phyloP scores from a whole-genome alignment of 208 protist genomes.

The Balamuthia mandrillaris region DNA sequence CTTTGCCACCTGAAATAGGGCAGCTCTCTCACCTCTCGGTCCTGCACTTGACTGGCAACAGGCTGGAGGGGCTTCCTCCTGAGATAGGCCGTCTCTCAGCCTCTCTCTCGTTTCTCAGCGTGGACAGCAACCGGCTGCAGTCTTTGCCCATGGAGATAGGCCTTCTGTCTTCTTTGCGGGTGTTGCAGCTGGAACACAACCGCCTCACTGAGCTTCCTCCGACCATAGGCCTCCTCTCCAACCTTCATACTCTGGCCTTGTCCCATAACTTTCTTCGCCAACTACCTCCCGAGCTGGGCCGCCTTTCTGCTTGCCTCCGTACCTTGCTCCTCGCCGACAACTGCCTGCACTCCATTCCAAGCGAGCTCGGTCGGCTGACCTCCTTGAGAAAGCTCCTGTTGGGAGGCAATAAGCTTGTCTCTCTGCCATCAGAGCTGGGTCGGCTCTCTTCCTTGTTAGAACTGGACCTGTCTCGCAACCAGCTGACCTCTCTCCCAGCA shows the following conservation, averaged over 20 bases:
- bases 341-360: background rate
- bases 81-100: background rate
- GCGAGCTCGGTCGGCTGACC: background rate
- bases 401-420: too few relatives aligned
- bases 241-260: background rate
- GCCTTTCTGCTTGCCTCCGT: too few relatives aligned
- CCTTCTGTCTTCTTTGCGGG: background rate
- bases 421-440: too few relatives aligned
- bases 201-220: background rate
- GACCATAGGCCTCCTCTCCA: background rate
- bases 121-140: background rate
- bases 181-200: conserved; percentile 1
- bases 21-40: background rate
- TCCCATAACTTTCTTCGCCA: too few relatives aligned
- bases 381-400: too few relatives aligned
- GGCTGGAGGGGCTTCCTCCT: background rate
- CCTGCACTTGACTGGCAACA: conserved; percentile 26
- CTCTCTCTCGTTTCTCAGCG: background rate
- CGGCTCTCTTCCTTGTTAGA: too few relatives aligned
- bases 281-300: too few relatives aligned
- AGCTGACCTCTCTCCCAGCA: too few relatives aligned
- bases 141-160: background rate
- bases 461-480: too few relatives aligned
- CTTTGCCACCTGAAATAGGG: background rate
- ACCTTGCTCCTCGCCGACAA: background rate